A percentile compares a stretch with the other conserved stretches of the same genome.
These are phyloP conservation scores for Anaeramoeba ignava DNA, from an alignment of 78 protist genomes.

Conservation along the genomic window DNA sequence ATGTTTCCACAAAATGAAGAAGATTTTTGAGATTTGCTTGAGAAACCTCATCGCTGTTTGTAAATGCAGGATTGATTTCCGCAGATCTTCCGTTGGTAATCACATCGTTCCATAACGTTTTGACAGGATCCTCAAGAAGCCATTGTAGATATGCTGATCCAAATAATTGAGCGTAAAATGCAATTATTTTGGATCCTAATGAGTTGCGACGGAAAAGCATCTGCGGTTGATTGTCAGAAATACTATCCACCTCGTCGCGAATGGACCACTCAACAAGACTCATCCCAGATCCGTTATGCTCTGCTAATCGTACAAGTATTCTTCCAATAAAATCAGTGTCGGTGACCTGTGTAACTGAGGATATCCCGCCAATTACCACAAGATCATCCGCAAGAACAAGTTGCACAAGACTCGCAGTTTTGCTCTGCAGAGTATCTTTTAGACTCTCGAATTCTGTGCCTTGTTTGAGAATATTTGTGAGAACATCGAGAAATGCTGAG, in stretches of 20 bases:
- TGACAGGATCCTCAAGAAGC: background rate
- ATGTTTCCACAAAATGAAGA: background rate
- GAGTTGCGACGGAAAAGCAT: background rate
- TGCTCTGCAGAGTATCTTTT: background rate
- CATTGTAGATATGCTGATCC: background rate
- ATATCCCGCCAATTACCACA: background rate
- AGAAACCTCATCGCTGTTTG: background rate
- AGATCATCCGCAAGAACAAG: background rate
- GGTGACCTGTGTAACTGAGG: background rate
- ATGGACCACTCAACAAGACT: background rate
- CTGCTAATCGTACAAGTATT: background rate
- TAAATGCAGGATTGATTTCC: background rate
- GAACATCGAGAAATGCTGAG: slow-evolving; percentile 38
- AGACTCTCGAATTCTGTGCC: slow-evolving; percentile 26
- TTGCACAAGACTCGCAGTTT: background rate
- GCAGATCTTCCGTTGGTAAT: background rate
- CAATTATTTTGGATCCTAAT: background rate
- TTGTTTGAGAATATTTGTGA: slow-evolving; percentile 48
- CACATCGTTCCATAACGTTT: background rate
- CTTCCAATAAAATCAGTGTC: background rate
- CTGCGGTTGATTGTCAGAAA: background rate
- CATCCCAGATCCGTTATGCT: background rate
- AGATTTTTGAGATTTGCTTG: background rate
- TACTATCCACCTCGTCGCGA: background rate
- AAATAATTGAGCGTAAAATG: background rate